Evolutionary conservation across 495 filamentous ascomycete genomes (phyloP).

Genomic region (Aspergillus leporis): DNA sequence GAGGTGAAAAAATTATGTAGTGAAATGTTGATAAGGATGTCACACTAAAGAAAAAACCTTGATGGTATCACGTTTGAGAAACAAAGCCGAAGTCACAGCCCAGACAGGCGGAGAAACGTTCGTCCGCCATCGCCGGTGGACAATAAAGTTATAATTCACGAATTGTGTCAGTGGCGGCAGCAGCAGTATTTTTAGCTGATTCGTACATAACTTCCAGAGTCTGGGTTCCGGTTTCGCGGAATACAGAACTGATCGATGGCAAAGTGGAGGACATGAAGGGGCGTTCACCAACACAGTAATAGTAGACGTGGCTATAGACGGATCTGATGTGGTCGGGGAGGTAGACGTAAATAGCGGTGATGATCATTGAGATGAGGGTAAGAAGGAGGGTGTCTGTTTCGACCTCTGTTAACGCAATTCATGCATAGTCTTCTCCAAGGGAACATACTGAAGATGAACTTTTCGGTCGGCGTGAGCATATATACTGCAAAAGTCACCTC

Average conservation of each 20-base stretch:
- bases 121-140: background rate
- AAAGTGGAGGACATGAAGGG: conserved; percentile 42
- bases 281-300: conserved; percentile 83
- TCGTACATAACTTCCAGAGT: conserved; percentile 44
- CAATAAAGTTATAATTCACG: conserved; percentile 35
- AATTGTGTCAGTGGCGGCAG: conserved; percentile 35
- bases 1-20: conserved; percentile 3
- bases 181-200: conserved; percentile 41
- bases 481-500: conserved; percentile 83
- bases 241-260: conserved; percentile 38
- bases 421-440: background rate
- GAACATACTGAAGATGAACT: conserved; percentile 78
- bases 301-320: conserved; percentile 81
- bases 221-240: conserved; percentile 37
- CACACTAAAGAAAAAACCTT: conserved; percentile 8
- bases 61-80: conserved; percentile 6
- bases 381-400: conserved; percentile 82
- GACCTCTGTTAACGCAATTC: conserved; percentile 1
- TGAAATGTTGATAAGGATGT: conserved; percentile 11
- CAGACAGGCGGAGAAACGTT: background rate
- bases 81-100: conserved; percentile 7
- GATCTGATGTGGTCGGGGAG: conserved; percentile 83
- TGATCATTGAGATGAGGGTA: conserved; percentile 78
- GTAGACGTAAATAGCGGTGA: conserved; percentile 84
- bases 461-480: conserved; percentile 83